phyloP scores from a whole-genome alignment of 495 filamentous ascomycete species.

The Daldinia grandis region DNA sequence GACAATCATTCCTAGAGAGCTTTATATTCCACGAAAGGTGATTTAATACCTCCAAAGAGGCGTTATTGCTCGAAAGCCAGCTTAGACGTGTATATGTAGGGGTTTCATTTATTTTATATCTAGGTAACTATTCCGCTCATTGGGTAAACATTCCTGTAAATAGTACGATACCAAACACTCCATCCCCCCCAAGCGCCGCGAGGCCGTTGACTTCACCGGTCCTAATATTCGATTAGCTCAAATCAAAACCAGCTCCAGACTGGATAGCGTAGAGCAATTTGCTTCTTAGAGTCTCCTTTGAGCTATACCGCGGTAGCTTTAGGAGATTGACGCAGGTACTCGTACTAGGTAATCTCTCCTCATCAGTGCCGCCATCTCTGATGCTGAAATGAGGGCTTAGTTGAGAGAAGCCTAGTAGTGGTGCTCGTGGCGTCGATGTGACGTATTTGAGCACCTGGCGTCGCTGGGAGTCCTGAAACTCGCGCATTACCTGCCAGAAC shows the following conservation, averaged over 20 bases:
- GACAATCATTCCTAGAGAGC: too few species aligned
- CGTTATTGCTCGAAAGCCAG: neutral
- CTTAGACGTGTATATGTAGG: neutral
- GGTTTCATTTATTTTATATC: neutral
- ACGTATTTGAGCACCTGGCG: slow-evolving; percentile 94
- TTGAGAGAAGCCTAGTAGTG: slow-evolving; percentile 86
- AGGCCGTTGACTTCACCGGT: neutral
- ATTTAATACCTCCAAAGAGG: neutral
- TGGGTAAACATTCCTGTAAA: neutral
- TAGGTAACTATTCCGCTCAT: neutral
- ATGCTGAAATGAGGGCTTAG: slow-evolving; percentile 90
- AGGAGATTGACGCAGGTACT: slow-evolving; percentile 97
- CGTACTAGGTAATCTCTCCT: slow-evolving; percentile 84
- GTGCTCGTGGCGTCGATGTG: slow-evolving; percentile 91
- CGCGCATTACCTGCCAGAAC: slow-evolving; percentile 92
- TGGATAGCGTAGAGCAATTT: slow-evolving; percentile 92
- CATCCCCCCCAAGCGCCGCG: neutral
- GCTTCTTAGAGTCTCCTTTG: slow-evolving; percentile 66
- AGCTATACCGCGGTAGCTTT: slow-evolving; percentile 86
- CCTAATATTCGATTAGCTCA: slow-evolving; percentile 64
- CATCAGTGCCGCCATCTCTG: slow-evolving; percentile 82
- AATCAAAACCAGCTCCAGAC: slow-evolving; percentile 93
- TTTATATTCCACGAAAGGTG: neutral
- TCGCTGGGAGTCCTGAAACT: slow-evolving; percentile 75
- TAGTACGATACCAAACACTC: neutral